A percentile compares a stretch with the other conserved stretches of the same genome.
Conservation (phyloP, 2,329 filamentous ascomycete species). For the Arthroderma sp. region DNA sequence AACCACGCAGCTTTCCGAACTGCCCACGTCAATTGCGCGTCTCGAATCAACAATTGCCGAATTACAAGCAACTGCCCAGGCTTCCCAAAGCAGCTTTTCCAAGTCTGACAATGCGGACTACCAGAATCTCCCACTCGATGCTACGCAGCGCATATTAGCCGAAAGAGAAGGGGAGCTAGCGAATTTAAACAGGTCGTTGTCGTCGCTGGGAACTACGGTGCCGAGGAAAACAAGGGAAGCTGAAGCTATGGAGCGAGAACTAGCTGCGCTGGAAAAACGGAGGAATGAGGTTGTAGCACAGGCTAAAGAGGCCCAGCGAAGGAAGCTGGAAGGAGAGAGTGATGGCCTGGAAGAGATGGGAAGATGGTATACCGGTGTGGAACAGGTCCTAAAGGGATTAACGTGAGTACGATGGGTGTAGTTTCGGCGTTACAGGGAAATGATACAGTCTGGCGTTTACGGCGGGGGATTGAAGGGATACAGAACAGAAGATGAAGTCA, state of each 20-base stretch:
- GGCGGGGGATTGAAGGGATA: too few species aligned
- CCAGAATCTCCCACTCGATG: conserved; percentile 28
- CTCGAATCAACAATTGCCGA: conserved; percentile 38
- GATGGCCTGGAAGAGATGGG: conserved; percentile 35
- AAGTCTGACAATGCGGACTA: conserved; percentile 15
- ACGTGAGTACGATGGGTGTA: neutral
- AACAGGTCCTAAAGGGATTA: conserved; percentile 28
- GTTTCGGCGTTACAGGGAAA: neutral
- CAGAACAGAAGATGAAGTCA: neutral
- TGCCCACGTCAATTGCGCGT: conserved; percentile 40
- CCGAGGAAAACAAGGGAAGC: conserved; percentile 32
- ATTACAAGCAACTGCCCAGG: conserved; percentile 44
- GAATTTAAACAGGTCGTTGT: conserved; percentile 29
- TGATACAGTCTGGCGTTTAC: neutral
- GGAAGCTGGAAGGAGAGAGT: conserved; percentile 31
- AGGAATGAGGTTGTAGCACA: conserved; percentile 31
- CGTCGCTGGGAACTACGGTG: conserved; percentile 29
- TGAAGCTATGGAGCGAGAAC: conserved; percentile 32
- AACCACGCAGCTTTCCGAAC: conserved; percentile 35
- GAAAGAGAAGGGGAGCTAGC: conserved; percentile 29
- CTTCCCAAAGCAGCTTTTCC: conserved; percentile 39
- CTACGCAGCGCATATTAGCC: conserved; percentile 26
- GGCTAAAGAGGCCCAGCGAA: conserved; percentile 34
- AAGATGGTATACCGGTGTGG: conserved; percentile 31
- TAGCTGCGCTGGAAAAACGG: conserved; percentile 30